phyloP scores from a whole-genome alignment of 2,329 filamentous ascomycete genomes.

The Cryphonectria carpinicola region DNA sequence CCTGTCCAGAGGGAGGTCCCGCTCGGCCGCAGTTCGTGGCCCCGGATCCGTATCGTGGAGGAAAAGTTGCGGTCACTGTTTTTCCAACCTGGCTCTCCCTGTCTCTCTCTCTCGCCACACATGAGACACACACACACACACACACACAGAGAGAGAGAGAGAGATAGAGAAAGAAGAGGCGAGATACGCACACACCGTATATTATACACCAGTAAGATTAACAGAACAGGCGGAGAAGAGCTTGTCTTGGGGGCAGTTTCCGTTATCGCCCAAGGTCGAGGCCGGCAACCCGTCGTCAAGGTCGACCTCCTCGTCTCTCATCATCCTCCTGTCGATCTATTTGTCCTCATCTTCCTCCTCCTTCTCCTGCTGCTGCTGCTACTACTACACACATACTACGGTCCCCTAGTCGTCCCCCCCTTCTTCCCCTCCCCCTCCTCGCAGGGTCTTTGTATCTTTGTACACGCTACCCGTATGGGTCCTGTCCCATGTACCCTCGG shows the following conservation, averaged over 20 bases:
- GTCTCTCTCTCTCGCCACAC: conserved; percentile 10
- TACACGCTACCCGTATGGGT: conserved; percentile 23
- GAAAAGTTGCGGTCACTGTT: conserved; percentile 26
- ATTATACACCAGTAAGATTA: conserved; percentile 2
- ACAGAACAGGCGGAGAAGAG: conserved; percentile 17
- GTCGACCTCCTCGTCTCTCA: conserved; percentile 9
- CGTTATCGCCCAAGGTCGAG: conserved; percentile 27
- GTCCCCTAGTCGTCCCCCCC: conserved; percentile 1
- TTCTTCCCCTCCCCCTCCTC: neutral
- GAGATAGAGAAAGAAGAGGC: neutral
- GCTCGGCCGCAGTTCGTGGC: conserved; percentile 24
- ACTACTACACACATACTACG: conserved; percentile 1
- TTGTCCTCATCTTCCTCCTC: neutral
- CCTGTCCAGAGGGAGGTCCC: conserved; percentile 11
- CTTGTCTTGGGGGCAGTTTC: neutral
- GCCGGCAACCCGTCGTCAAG: conserved; percentile 18
- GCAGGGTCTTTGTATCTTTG: conserved; percentile 23
- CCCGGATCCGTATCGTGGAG: conserved; percentile 4
- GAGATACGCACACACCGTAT: conserved; percentile 19
- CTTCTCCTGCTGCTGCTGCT: neutral
- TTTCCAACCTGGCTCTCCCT: conserved; percentile 24
- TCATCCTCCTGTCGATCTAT: neutral
- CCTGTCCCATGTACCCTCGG: conserved; percentile 26
- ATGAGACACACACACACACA: conserved; percentile 24
- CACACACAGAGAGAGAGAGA: conserved; percentile 11